Base-by-base conservation (phyloP, 495 filamentous ascomycete species). In the Xanthoparmelia taractica region DNA sequence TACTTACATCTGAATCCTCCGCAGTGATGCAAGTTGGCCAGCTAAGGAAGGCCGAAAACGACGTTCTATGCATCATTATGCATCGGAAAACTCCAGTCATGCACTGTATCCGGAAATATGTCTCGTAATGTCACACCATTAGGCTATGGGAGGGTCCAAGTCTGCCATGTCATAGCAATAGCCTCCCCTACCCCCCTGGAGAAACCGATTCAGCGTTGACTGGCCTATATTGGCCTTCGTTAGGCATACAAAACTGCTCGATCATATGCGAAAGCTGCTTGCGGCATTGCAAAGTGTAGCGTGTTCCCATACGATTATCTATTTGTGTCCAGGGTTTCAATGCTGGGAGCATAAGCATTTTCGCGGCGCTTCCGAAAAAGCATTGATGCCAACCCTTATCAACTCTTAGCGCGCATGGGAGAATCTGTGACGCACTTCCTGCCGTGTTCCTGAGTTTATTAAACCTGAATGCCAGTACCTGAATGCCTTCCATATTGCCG, bases 41-140 rank as follows among this genome's bases (percentile, higher is more conserved):
- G 15, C 4, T 23, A 29, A 50, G 48, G 48, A 4, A 2, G 7
- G 50, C 15, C 10, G 50, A 54, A 33, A 10, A 33, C 0, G 17
- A 10, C 13, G 2, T 17, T 20, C 50, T 33, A 54, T 33, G 50
- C 50, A 33, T 54, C 15, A 54, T 33, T 54, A 17, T 54, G 50
- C 50, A 54, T 54, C 50, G 50, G 50, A 54, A 29, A 20, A n/a
- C 20, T 54, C 20, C 27, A 54, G 50, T 54, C 50, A 54, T 33
- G 8, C 8, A 33, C 33, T 3, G 1, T 17, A 2, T 3, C 7
- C 20, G 20, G 10, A 33, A 34, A 10, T 15, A 11, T n/a, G 33
- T 10, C 2, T 5, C 29, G 5, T 17, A 18, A 18, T 27, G 45
- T 45, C n/a, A n/a, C n/a, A n/a, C 45, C 25, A 52, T 29, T 12